Conservation (phyloP, 1,284 basidiomycete genomes). For the Ustilago xerochloae region DNA sequence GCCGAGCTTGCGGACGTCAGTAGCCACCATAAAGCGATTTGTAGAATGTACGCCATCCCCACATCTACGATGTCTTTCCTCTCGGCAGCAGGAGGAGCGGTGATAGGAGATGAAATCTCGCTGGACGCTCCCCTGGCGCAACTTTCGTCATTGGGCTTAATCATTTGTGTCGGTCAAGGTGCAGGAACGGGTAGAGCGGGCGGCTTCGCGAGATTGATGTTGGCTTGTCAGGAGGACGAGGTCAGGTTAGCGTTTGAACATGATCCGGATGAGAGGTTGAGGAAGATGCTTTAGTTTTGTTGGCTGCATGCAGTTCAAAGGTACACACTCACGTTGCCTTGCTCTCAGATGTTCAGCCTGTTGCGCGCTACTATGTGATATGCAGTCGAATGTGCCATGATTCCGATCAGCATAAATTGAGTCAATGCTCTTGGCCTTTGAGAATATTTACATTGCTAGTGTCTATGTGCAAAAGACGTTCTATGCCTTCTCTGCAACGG, state of each 20-base stretch:
- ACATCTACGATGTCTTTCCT: background rate
- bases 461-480: background rate
- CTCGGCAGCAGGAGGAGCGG: background rate
- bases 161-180: slow-evolving; percentile 61
- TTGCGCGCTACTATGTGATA: no score
- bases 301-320: background rate
- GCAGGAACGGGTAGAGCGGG: slow-evolving; percentile 57
- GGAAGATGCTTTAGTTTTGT: slow-evolving; percentile 48
- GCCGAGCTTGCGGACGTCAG: slow-evolving; percentile 82
- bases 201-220: slow-evolving; percentile 52
- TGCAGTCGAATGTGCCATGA: no score
- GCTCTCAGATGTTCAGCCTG: no score
- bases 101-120: slow-evolving; percentile 1
- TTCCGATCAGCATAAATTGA: background rate
- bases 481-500: background rate
- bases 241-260: slow-evolving; percentile 57
- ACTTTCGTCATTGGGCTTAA: slow-evolving; percentile 54
- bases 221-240: slow-evolving; percentile 63
- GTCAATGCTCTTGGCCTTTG: background rate
- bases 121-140: slow-evolving; percentile 48
- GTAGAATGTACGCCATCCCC: slow-evolving; percentile 46
- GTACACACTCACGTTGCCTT: no score
- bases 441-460: slow-evolving; percentile 1
- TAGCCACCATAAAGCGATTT: slow-evolving; percentile 53
- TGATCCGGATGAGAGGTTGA: slow-evolving; percentile 48